Base-by-base conservation (phyloP, 1,284 basidiomycete genomes). In the Athelia sp. region DNA sequence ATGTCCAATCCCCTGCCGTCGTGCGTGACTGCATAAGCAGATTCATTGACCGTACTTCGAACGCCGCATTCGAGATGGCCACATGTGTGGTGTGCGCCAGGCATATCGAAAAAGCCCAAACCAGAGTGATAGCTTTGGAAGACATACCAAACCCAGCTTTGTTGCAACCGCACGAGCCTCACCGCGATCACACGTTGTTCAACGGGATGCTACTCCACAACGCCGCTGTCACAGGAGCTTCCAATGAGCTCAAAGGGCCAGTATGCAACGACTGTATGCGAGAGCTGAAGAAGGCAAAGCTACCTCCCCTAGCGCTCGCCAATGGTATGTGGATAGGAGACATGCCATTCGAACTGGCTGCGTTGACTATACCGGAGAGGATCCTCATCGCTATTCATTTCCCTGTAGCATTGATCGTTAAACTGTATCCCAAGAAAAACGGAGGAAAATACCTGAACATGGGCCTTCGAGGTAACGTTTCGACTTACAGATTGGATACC, bases 301-400 rank as follows among this genome's bases (percentile, higher is more conserved):
- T 53, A 42, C 62, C 64, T 3, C 54, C 49, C 10, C 54, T 61
- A 17, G 54, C 61, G 2, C 54, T 71, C 0, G 64, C 62, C 17
- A 72, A 71, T 48, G 47, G 56, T 10, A 53, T 70, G 51, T 71
- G 68, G 66, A 61, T 70, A 31, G 68, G 69, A 0, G 48, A 54
- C 6, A 49, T 67, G 15, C 68, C 66, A 1, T 19, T 29, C 4
- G 53, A 57, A 18, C 52, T 70, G 0, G 3, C 49, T 8, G 42
- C 40, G 1, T 51, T 70, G 3, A 63, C 62, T 0, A 32, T 69
- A 8, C 51, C 62, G 1, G 63, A 67, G 45, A 55, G 55, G 23
- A 40, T 68, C 1, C 52, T 70, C 0, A 54, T 70, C 32, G 55
- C 59, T 13, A 53, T 50, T 26, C 58, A 62, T 36, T 64, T 56